Base-by-base conservation (phyloP, 106 monocot species). In the Narthecium ossifragum region DNA sequence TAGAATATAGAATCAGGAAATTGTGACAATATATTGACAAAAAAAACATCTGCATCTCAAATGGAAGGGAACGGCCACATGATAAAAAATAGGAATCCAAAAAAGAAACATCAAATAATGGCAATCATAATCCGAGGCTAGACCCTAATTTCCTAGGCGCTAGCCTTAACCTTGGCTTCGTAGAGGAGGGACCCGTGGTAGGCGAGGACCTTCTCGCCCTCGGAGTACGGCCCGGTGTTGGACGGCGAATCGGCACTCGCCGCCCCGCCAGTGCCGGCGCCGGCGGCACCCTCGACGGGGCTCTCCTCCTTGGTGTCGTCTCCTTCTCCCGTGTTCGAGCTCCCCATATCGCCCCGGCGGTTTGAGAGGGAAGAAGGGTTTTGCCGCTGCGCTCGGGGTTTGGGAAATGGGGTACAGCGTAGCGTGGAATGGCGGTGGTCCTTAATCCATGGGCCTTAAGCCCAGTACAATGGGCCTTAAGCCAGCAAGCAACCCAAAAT, bases 171-270 rank as follows among this genome's bases (percentile, higher is more conserved):
- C 96, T 96, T 96, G 47, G 96, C 83, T 69, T 96, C 86, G 70
- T 96, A 96, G 62, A 96, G 70, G 49, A 48, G 67, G n/a, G 86
- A 80, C 28, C 96, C 83, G 65, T 96, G 96, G 69, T 83, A 96
- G 52, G 96, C 96, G 27, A 90, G 81, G 51, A 96, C 96, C 78
- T 78, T 96, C 86, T 96, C 96, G 10, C 81, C 86, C 64, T 90
- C 90, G 17, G 74, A 46, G 70, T 79, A 96, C 23, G 43, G 13
- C 24, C 65, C 46, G 26, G 37, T 26, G 17, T 56, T 20, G 30
- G 69, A 50, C 10, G 73, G 64, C 8, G 70, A 73, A 5, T 55
- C 57, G 12, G 33, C 67, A 3, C 59, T 50, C 26, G 78, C 41
- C 27, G 61, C 55, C 11, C 45, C 71, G 21, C 53, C 52, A 23